Evolutionary conservation across 257 asterid species (phyloP).

Genomic region (Primulina eburnea): DNA sequence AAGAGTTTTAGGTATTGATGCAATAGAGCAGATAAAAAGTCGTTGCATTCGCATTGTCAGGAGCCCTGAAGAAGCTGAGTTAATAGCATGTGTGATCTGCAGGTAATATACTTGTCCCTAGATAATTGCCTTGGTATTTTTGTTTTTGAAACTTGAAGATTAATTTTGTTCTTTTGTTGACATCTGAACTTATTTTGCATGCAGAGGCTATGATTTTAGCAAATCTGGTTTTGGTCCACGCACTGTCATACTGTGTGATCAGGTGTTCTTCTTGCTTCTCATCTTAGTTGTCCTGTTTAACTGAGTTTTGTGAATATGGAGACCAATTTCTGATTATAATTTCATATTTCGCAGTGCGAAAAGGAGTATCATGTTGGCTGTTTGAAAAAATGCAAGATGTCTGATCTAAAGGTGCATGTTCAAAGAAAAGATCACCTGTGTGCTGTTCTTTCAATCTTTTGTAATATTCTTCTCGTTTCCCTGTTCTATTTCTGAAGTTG

Average conservation of each 20-base stretch:
- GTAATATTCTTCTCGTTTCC: neutral
- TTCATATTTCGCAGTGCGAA: slow-evolving; percentile 67
- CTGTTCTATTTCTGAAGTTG: slow-evolving; percentile 10
- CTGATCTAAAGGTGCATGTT: slow-evolving; percentile 84
- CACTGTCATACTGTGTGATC: slow-evolving; percentile 93
- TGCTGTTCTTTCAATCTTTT: neutral
- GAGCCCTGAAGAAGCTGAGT: slow-evolving; percentile 89
- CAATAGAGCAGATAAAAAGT: slow-evolving; percentile 72
- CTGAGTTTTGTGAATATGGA: slow-evolving; percentile 13
- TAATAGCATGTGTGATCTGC: slow-evolving; percentile 94
- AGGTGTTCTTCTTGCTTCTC: slow-evolving; percentile 55
- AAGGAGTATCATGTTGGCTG: slow-evolving; percentile 98
- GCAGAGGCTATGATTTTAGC: slow-evolving; percentile 95
- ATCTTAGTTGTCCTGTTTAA: slow-evolving; percentile 6
- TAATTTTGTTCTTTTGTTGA: slow-evolving; percentile 8
- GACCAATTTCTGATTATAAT: slow-evolving; percentile 20
- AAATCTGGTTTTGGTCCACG: slow-evolving; percentile 99
- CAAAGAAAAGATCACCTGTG: neutral
- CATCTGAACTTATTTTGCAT: slow-evolving; percentile 12
- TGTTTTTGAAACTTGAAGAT: slow-evolving; percentile 6
- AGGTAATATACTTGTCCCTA: slow-evolving; percentile 45
- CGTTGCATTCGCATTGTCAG: slow-evolving; percentile 86
- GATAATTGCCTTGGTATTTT: slow-evolving; percentile 3
- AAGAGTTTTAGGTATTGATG: slow-evolving; percentile 68
- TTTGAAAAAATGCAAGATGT: slow-evolving; percentile 80